Evolutionary conservation across 2,329 filamentous ascomycete species (phyloP), one percentile per base, ranked within the genome.

Genomic region (Rugonectria rugulosa): DNA sequence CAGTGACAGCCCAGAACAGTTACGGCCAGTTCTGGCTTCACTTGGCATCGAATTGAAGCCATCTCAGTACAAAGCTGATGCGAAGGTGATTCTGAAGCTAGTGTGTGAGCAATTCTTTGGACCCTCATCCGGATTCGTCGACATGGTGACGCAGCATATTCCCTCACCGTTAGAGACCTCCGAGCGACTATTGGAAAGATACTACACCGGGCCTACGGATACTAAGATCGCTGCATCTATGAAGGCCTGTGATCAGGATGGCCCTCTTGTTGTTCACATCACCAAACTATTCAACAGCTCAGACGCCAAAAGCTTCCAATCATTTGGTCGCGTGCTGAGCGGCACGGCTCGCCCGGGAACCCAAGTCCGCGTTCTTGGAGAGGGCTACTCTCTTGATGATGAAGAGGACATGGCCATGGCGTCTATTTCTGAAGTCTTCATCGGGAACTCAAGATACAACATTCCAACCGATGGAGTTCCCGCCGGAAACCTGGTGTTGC

Each of bases 31-130:
- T 0, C 77, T 99, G 53, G 87, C 84, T 15, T 87, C 86, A 17
- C 80, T 99, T 9, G 92, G 92, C 11, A 97, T 99, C 66, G 76
- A 81, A 17, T 78, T 99, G 60, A 99, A 98, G 77, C 94, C 95
- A 4, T 93, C 92, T 7, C 92, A 98, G 71, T 91, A 96, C 73
- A 95, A 89, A 73, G 85, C 88, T 2, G 94, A 99, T 71, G 93
- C 95, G 5, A 95, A 91, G 66, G 89, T 93, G 31, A 82, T 99
- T 14, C 81, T 99, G 53, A 93, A 91, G 69, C 78, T 96, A 46
- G 93, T 97, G 6, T 98, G 94, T 72, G 90, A 92, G 70, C 92
- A 97, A 70, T 99, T 98, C 77, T 99, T 99, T 68, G 95, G 95
- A 0, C 87, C 90, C 8, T 90, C 92, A 2, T 87, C 85, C 15